Evolutionary conservation across 345 rosid species (phyloP), one percentile per base, ranked within the genome.

Genomic region (Clausena lansium): DNA sequence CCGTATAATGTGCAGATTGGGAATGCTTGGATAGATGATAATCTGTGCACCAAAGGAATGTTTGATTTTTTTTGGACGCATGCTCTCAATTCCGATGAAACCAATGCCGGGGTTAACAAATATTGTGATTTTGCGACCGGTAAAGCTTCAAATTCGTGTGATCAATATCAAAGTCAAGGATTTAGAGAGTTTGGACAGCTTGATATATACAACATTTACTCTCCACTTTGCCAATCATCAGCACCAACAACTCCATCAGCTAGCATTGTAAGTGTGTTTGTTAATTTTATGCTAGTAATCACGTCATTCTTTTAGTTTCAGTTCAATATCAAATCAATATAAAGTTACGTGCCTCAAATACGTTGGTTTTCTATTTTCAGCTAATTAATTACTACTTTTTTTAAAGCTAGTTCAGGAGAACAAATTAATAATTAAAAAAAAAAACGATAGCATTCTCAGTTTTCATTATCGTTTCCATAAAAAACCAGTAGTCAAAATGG

Each of bases 1-100:
- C 5, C 8, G 20, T 47, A 66, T n/a, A n/a, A n/a, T 10, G 7
- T 33, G 74, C 86, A 89, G 91, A 84, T 86, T n/a, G 91, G 89
- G 13, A 89, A 89, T 78, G 89, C 88, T 14, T 87, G 71, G 80
- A 63, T 88, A 33, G 89, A 89, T 59, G 79, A 73, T 4, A n/a
- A 1, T 11, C 70, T 74, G 4, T 36, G 70, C 20, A 8, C 0
- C 14, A 79, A 59, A 72, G 91, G 93, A 22, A 50, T 45, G 3
- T 82, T 54, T 50, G 85, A 89, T n/a, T 89, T 78, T 38, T 73
- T 54, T 58, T 85, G 93, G 93, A 79, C 84, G 4, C 93, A 86
- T 69, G 88, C 89, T 36, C 73, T 89, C 54, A 87, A 75, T 66
- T 85, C 89, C 1, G 89, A 89, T 41, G 88, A 89, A 78, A 84